phyloP scores from a whole-genome alignment of 1,139 yeast genomes.

The Blastobotrys illinoisensis region DNA sequence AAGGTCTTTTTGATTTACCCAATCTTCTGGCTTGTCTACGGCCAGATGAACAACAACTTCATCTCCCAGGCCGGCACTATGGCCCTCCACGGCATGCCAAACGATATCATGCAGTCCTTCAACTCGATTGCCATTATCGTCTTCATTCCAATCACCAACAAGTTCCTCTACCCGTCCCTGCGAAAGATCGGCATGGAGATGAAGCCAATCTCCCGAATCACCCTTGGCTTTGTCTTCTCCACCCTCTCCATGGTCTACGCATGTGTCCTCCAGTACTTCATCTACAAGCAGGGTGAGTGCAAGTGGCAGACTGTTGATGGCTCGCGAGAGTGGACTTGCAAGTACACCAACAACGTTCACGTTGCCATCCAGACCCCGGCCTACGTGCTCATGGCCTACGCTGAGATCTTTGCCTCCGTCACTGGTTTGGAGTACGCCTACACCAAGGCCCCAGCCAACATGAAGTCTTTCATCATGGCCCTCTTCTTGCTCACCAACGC shows the following conservation, averaged over 20 bases:
- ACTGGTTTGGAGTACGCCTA: constrained; percentile 67
- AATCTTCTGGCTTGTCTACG: constrained; percentile 62
- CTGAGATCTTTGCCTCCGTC: constrained; percentile 61
- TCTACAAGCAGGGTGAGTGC: constrained; percentile 57
- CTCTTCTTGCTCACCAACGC: constrained; percentile 58
- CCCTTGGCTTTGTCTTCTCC: constrained; percentile 69
- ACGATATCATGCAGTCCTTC: constrained; percentile 59
- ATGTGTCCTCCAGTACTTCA: constrained; percentile 69
- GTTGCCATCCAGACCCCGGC: constrained; percentile 63
- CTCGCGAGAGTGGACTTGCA: constrained; percentile 10
- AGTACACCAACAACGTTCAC: constrained; percentile 47
- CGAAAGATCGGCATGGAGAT: constrained; percentile 41
- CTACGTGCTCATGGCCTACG: constrained; percentile 53
- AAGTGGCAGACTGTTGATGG: constrained; percentile 22
- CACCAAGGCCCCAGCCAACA: constrained; percentile 60
- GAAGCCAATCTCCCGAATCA: constrained; percentile 62
- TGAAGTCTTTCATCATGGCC: constrained; percentile 65
- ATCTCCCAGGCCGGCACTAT: constrained; percentile 61
- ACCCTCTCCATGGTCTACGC: constrained; percentile 71
- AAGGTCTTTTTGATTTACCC: constrained; percentile 59
- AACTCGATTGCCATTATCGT: constrained; percentile 57
- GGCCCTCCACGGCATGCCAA: constrained; percentile 60
- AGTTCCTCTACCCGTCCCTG: constrained; percentile 49
- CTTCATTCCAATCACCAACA: constrained; percentile 56
- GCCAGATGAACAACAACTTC: constrained; percentile 61